phyloP scores from a whole-genome alignment of 2,329 filamentous ascomycete species.

The Cercospora zeae-maydis region DNA sequence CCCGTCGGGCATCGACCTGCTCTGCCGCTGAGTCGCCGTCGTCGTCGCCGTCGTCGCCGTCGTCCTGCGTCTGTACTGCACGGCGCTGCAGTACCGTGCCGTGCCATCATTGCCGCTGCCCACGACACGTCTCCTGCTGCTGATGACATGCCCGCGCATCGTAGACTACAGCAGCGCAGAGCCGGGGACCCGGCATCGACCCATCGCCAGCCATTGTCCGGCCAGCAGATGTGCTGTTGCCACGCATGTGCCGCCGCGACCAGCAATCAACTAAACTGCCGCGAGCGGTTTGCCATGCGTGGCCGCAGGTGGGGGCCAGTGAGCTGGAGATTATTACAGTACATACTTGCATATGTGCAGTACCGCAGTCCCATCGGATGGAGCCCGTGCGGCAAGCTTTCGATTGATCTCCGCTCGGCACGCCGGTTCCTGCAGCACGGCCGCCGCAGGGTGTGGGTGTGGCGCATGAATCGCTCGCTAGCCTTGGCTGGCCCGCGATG shows the following conservation, averaged over 20 bases:
- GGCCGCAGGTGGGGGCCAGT: background rate
- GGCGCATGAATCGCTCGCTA: slow-evolving; percentile 14
- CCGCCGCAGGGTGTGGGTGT: slow-evolving; percentile 1
- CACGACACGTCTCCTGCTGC: background rate
- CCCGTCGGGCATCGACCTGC: background rate
- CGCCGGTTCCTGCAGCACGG: slow-evolving; percentile 1
- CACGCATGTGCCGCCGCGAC: background rate
- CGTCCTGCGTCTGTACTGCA: too few species aligned
- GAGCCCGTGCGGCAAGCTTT: background rate
- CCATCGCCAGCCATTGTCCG: background rate
- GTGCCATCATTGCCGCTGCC: background rate
- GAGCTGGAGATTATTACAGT: too few species aligned
- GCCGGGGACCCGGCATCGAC: background rate
- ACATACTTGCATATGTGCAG: too few species aligned
- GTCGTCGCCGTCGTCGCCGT: too few species aligned
- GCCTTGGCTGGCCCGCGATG: background rate
- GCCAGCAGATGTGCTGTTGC: too few species aligned
- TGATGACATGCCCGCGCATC: too few species aligned
- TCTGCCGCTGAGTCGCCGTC: background rate
- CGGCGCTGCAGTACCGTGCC: too few species aligned
- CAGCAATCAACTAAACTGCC: background rate
- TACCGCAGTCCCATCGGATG: background rate
- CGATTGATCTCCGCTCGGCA: slow-evolving; percentile 6
- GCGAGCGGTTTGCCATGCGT: background rate
- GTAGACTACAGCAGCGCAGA: too few species aligned